Evolutionary conservation across 352 stramenopile species (phyloP), one percentile per base, ranked within the genome.

Genomic region (Phytophthora pseudosyringae): DNA sequence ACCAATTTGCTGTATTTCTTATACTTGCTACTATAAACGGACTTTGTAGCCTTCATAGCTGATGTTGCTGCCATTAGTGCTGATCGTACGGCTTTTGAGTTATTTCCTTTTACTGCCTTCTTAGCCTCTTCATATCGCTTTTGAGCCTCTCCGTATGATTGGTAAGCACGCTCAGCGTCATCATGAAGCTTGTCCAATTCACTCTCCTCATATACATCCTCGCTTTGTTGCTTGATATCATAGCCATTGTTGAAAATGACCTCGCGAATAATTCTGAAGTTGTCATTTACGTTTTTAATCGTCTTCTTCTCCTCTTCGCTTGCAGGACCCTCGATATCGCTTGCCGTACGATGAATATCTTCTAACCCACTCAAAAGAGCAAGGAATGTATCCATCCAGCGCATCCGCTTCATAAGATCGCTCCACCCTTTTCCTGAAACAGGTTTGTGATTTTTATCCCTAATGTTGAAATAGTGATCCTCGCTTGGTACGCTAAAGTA

Each of bases 341-440:
- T 35, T 35, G 31, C 31, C 31, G 31, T 35, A 35, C 71, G 29
- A 26, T 60, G 4, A 12, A 12, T n/a, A 51, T 51, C 52, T 44
- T 60, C 52, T 11, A 60, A 28, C 10, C 31, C 40, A n/a, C 29
- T 50, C 12, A 52, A 6, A 7, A 62, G 21, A 2, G 36, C 25
- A 13, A 52, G 12, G 28, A 62, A 62, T 15, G 54, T 62, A 39
- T 62, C 54, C 54, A 62, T 55, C 54, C 54, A 62, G 4, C 44
- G 29, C 4, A 62, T 62, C 12, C 18, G 16, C 15, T 48, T 58
- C 26, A 58, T 47, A 29, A 58, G 29, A 7, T 28, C 38, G 32
- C 25, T 32, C 26, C 16, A 54, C 40, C 21, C 54, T 11, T 54
- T 56, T 36, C 56, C 56, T 36, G 59, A 67, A 47, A 59, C 59